These are phyloP conservation scores for Cinnamomum micranthum DNA, from an alignment of 164 flowering plant species.

Conservation along the genomic window DNA sequence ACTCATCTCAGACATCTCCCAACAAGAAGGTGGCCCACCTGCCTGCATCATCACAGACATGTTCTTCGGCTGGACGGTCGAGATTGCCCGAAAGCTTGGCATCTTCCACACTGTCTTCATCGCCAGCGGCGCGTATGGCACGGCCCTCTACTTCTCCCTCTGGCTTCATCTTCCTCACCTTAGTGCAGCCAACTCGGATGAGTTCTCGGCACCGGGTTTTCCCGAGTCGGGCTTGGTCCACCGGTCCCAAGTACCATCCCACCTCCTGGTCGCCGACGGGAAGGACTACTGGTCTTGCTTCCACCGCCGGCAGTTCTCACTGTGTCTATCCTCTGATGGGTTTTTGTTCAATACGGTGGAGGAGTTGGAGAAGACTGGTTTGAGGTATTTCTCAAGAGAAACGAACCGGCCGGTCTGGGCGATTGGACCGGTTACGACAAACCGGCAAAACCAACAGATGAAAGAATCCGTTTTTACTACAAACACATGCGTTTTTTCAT, in stretches of 20 bases:
- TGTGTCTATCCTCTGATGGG: constrained; percentile 1
- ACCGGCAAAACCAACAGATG: too few relatives aligned
- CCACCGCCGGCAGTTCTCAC: not conserved
- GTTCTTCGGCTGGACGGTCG: constrained; percentile 14
- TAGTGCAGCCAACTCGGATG: not conserved
- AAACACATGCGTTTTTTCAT: not conserved
- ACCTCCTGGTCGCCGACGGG: constrained; percentile 1
- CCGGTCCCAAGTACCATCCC: not conserved
- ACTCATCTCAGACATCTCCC: constrained; percentile 2
- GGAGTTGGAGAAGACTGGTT: constrained; percentile 11
- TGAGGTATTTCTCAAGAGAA: constrained; percentile 1
- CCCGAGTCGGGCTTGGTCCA: not conserved
- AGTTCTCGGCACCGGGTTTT: constrained; percentile 5
- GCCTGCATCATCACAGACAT: constrained; percentile 11
- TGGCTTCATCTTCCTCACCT: constrained; percentile 9
- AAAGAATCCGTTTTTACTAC: not conserved
- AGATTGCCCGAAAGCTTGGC: not conserved
- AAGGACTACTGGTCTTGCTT: not conserved
- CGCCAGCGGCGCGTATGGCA: constrained; percentile 6
- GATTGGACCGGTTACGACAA: constrained; percentile 12
- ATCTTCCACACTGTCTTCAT: constrained; percentile 2
- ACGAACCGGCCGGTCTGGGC: constrained; percentile 12
- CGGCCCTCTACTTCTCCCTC: constrained; percentile 1
- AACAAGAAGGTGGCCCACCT: not conserved
- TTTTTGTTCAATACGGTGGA: constrained; percentile 18